phyloP scores from a whole-genome alignment of 179 eudicot species.

The Amaranthus tricolor region DNA sequence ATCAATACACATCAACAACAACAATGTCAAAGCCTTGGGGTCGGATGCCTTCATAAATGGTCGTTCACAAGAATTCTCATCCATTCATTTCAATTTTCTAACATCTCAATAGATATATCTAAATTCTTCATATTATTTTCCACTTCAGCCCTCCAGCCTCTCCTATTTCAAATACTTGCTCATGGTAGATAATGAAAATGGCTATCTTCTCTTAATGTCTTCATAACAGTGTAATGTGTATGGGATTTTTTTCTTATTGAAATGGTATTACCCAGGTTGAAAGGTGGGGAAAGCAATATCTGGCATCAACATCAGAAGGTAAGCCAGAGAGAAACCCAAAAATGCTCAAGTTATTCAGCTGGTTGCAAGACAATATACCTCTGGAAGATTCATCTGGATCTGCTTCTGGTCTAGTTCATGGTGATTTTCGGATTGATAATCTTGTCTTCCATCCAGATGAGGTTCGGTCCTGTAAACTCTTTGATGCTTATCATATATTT shows the following conservation, averaged over 20 bases:
- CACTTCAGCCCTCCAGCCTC: too few species aligned
- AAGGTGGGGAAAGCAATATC: constrained; percentile 89
- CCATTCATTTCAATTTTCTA: too few species aligned
- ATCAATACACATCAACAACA: too few species aligned
- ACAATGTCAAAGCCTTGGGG: too few species aligned
- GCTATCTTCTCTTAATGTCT: background rate
- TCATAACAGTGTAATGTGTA: background rate
- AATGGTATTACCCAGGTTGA: constrained; percentile 52
- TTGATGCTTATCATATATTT: background rate
- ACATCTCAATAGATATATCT: too few species aligned
- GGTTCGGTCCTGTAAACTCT: constrained; percentile 37
- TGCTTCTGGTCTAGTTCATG: constrained; percentile 87
- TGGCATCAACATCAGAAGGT: constrained; percentile 78
- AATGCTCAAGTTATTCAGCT: constrained; percentile 73
- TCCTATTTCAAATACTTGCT: background rate
- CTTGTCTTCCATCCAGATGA: constrained; percentile 90
- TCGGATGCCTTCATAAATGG: too few species aligned
- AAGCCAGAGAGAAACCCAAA: constrained; percentile 70
- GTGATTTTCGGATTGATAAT: constrained; percentile 96
- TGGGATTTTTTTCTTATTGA: background rate
- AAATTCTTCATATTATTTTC: too few species aligned
- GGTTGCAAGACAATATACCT: constrained; percentile 76
- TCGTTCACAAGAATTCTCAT: too few species aligned
- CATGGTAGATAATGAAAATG: background rate
- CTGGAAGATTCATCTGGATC: constrained; percentile 73